Percentiles rank a stretch among this genome's conserved stretches.
These are phyloP conservation scores for Agrocybe chaxingu DNA, from an alignment of 768 basidiomycete genomes.

Conservation along the genomic window DNA sequence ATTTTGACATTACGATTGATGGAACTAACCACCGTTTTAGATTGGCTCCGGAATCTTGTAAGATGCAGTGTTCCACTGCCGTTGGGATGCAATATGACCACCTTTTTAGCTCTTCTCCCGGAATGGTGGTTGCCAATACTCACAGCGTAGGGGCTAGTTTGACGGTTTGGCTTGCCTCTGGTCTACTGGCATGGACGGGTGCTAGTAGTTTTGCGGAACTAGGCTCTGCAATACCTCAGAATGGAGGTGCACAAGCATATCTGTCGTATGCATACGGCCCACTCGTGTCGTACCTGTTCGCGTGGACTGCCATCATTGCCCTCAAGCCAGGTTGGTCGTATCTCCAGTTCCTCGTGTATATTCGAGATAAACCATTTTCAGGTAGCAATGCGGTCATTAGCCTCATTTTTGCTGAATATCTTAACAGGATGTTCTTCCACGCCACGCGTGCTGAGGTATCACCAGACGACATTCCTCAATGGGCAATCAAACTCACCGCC, in stretches of 20 bases:
- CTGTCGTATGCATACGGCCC: constrained; percentile 88
- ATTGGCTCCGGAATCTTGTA: constrained; percentile 95
- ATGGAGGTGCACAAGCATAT: constrained; percentile 75
- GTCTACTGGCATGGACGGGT: constrained; percentile 91
- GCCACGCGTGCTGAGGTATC: constrained; percentile 66
- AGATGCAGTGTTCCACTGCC: constrained; percentile 17
- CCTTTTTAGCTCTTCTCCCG: constrained; percentile 75
- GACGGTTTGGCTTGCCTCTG: constrained; percentile 79
- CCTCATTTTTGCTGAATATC: constrained; percentile 88
- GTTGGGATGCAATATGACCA: background rate
- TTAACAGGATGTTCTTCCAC: constrained; percentile 87
- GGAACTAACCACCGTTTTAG: constrained; percentile 27
- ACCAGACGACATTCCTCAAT: constrained; percentile 78
- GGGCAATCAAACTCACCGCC: constrained; percentile 90
- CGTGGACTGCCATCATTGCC: constrained; percentile 91
- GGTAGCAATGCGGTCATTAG: constrained; percentile 82
- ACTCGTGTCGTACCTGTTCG: constrained; percentile 84
- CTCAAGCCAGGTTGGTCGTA: constrained; percentile 67
- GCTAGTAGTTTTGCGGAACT: constrained; percentile 93
- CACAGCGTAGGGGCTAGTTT: constrained; percentile 90
- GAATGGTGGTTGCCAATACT: constrained; percentile 85
- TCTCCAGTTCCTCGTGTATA: background rate
- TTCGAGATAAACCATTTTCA: constrained; percentile 18
- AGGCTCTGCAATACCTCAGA: constrained; percentile 83
- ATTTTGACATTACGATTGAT: background rate